Percentiles rank a stretch among this genome's conserved stretches.
These are phyloP conservation scores for Mucor mucedo DNA, from an alignment of 371 early-diverging fungal genomes.

Conservation along the genomic window DNA sequence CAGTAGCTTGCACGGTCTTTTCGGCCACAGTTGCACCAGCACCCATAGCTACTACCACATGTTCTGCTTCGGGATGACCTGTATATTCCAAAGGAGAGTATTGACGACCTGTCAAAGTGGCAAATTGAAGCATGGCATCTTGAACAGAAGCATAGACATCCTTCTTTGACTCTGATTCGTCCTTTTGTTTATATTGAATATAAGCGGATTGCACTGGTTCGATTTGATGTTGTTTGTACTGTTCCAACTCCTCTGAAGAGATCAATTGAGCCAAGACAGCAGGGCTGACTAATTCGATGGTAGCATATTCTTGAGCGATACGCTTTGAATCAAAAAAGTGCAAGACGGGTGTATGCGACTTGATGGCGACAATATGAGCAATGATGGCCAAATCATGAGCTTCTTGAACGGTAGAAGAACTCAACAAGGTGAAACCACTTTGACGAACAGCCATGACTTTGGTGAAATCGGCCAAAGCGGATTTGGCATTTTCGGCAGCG, in stretches of 20 bases:
- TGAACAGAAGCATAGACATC: constrained; percentile 40
- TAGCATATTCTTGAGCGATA: constrained; percentile 47
- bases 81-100: constrained; percentile 58
- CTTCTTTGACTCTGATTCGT: constrained; percentile 12
- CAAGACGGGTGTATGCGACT: constrained; percentile 63
- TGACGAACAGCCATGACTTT: constrained; percentile 80
- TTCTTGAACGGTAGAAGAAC: constrained; percentile 73
- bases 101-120: constrained; percentile 48
- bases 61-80: constrained; percentile 59
- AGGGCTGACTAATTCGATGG: constrained; percentile 24
- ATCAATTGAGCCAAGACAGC: constrained; percentile 33
- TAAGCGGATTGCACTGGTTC: constrained; percentile 34
- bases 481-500: constrained; percentile 39
- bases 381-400: constrained; percentile 73
- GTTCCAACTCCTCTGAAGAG: constrained; percentile 37
- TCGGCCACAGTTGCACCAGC: constrained; percentile 63
- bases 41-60: constrained; percentile 68
- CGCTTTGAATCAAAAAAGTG: constrained; percentile 58
- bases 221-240: constrained; percentile 24
- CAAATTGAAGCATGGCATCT: constrained; percentile 46
- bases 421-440: constrained; percentile 74
- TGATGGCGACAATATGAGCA: constrained; percentile 66
- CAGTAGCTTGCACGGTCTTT: constrained; percentile 29
- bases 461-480: constrained; percentile 54
- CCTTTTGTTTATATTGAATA: constrained; percentile 41